Evolutionary conservation across 129 eudicot genomes (phyloP), one percentile per base, ranked within the genome.

Genomic region (Pulicaria dysenterica): DNA sequence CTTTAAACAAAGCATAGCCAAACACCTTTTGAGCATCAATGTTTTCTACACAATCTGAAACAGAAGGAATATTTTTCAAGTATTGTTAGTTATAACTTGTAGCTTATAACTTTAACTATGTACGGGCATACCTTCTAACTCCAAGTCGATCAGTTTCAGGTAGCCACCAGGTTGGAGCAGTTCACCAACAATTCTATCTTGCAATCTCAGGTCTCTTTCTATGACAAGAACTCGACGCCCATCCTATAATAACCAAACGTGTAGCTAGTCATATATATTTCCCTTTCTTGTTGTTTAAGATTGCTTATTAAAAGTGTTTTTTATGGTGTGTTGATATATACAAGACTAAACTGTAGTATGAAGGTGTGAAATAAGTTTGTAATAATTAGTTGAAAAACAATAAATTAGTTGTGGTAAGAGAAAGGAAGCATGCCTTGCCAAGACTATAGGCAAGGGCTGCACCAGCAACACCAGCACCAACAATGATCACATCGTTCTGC

Each of bases 1-100:
- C 86, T 77, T 77, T 85, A 84, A 80, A 88, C 54, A 88, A 75
- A 62, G 88, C 95, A 73, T 88, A 88, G 10, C 95, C 95, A 45
- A 80, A 78, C 51, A 88, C 84, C 69, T 67, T 67, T 78, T 85
- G 95, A 72, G 95, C 88, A 73, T 88, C 95, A 24, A 88, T 85
- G 58, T 82, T 82, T 24, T 73, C 69, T 41, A 88, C 67, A 74
- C 91, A 85, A 70, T 88, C 95, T 88, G 83, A 79, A 77, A 16
- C 58, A 37, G 38, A 49, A 36, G 4, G 10, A 43, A 11, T 7
- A 7, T 9, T 31, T 4, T n/a, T n/a, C 41, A 36, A 40, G 8
- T 19, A 16, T 1, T 24, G 40, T 46, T 34, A 12, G 66, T 34
- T 10, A 47, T n/a, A 5, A 41, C 12, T 8, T 19, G 24, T 41